Evolutionary conservation across 176 grass and related monocot genomes (phyloP).

Genomic region (Aegilops speltoides): DNA sequence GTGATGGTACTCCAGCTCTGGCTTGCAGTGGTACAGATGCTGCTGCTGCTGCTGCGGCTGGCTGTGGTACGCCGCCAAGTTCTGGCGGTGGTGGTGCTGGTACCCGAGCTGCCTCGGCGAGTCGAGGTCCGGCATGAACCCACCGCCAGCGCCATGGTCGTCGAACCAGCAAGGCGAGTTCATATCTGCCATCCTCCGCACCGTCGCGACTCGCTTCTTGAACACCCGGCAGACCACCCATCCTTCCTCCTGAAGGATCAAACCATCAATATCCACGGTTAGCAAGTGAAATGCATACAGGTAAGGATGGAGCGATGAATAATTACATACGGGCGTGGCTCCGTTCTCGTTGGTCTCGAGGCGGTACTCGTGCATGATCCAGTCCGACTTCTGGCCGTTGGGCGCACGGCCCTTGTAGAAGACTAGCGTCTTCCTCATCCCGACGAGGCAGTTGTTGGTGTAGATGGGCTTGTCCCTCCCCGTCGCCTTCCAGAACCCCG

Average conservation of each 20-base stretch:
- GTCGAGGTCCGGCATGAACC: constrained; percentile 60
- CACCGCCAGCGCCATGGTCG: constrained; percentile 35
- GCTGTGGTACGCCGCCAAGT: constrained; percentile 29
- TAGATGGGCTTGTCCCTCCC: constrained; percentile 97
- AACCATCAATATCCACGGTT: not conserved
- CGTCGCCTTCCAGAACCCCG: constrained; percentile 97
- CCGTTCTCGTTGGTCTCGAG: constrained; percentile 87
- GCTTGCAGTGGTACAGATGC: constrained; percentile 68
- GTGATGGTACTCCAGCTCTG: constrained; percentile 75
- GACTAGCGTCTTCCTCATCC: constrained; percentile 95
- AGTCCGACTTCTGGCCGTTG: constrained; percentile 93
- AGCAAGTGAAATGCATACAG: not conserved
- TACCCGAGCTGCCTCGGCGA: constrained; percentile 46
- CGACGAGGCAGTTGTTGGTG: constrained; percentile 64
- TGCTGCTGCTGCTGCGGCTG: constrained; percentile 19
- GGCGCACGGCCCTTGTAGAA: constrained; percentile 91
- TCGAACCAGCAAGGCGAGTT: constrained; percentile 69
- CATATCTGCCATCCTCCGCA: constrained; percentile 45
- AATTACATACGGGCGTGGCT: constrained; percentile 33
- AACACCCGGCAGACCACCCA: constrained; percentile 97
- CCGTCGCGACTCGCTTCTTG: constrained; percentile 72
- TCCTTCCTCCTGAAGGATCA: constrained; percentile 73
- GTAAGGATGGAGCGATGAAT: not conserved
- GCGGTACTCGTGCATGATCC: constrained; percentile 99
- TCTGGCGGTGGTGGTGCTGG: constrained; percentile 34